Conservation (phyloP, 331 rosid species). For the Malus hybrid region DNA sequence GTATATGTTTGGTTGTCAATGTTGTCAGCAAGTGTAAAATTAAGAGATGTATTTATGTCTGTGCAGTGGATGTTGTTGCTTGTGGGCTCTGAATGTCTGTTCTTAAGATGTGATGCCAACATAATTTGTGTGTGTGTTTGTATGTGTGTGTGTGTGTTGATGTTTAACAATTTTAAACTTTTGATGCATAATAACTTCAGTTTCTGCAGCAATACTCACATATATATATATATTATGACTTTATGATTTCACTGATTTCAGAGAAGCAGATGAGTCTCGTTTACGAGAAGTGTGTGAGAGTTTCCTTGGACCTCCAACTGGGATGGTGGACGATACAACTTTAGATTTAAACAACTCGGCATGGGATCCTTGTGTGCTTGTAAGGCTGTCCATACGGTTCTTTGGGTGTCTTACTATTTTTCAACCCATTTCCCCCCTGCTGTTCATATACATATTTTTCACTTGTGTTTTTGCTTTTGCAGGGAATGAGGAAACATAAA, state of each 20-base stretch:
- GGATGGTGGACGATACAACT: constrained; percentile 67
- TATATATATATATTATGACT: background rate
- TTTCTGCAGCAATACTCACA: background rate
- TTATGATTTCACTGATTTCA: constrained; percentile 27
- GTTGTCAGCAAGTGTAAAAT: too few relatives aligned
- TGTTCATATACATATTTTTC: background rate
- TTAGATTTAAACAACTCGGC: constrained; percentile 49
- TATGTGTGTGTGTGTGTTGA: background rate
- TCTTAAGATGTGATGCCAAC: background rate
- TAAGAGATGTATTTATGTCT: background rate
- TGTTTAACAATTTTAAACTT: background rate
- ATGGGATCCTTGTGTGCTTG: constrained; percentile 97
- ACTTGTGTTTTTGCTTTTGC: constrained; percentile 13
- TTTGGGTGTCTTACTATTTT: background rate
- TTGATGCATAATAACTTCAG: background rate
- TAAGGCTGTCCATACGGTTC: constrained; percentile 31
- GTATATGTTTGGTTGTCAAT: too few relatives aligned
- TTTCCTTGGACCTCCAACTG: constrained; percentile 99
- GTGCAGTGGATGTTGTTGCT: background rate
- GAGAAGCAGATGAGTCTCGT: constrained; percentile 98
- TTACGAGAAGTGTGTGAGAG: constrained; percentile 91
- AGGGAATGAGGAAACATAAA: constrained; percentile 94
- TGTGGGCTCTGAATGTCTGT: background rate
- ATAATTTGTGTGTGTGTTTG: background rate
- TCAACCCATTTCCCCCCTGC: background rate